Evolutionary conservation across 768 basidiomycete genomes (phyloP), one percentile per base, ranked within the genome.

Genomic region (Boletus vinaceobasis): DNA sequence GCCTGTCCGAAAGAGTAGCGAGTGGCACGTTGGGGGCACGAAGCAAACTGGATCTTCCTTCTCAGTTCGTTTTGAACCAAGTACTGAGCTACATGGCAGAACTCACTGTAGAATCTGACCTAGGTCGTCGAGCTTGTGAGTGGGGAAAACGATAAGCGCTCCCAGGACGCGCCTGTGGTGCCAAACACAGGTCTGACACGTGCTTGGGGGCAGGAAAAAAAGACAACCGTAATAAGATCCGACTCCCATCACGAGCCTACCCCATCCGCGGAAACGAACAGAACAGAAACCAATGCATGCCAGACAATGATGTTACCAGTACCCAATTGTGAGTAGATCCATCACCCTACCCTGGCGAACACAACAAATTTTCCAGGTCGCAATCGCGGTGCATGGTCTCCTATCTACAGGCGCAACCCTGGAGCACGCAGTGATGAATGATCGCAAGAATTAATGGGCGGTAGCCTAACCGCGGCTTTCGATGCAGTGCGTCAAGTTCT

Each of bases 161-260:
- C 26, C 40, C 19, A 15, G 9, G 19, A 43, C 36, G 50, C 40
- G 48, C 46, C 32, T 19, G 19, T 36, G n/a, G 27, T 27, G 53
- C 23, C 23, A 23, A 39, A 55, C 57, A 53, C 57, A 47, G 31
- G 58, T 51, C 43, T 1, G 46, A 42, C 61, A 66, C 57, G 64
- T 59, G 65, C 45, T 13, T 40, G 39, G 6, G 50, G 58, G 58
- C 56, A 50, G 64, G 60, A 43, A 39, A 44, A 44, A 56, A 50
- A 48, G 31, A 53, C 51, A 35, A 50, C 21, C 26, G 43, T 40
- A 27, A 43, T 36, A 9, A 37, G 27, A 40, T 39, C n/a, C 27
- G 51, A 15, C 35, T 43, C 32, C 26, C 15, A 40, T 11, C 23
- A 23, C 13, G 11, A 2, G 21, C 23, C 23, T 23, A 53, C 32